Evolutionary conservation across 306 rosid genomes (phyloP), one percentile per base, ranked within the genome.

Genomic region (Prunus dulcis): DNA sequence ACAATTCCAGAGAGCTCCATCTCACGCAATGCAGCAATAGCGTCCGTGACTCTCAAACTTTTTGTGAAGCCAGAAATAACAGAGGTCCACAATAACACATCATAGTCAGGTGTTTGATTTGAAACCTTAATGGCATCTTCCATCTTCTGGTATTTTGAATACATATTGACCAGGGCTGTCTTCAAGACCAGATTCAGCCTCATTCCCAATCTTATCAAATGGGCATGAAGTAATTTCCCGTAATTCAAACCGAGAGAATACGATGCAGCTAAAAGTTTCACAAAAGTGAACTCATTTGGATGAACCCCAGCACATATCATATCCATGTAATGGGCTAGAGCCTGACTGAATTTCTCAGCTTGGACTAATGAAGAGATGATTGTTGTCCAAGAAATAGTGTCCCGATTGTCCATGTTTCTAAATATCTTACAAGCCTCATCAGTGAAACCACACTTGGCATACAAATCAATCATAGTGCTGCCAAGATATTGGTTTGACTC

Each of bases 201-300:
- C 67, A 83, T 76, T 73, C 90, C 88, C 62, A 82, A 69, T 41
- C 75, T 76, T 69, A 86, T 76, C 78, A 83, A 50, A 62, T 89
- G 92, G 64, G 87, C 82, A 67, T 89, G 96, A 34, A 91, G 78
- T 63, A 84, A 46, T 82, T 79, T 89, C 78, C 96, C 96, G 78
- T 73, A 83, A 47, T 52, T 69, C 74, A 78, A 77, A 67, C 80
- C 87, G 45, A 75, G 60, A 76, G 63, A 72, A 72, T 82, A 66
- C 74, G 90, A 67, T 34, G 80, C 65, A 1, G 82, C 82, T 32
- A 91, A 83, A 51, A 89, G 86, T 74, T 86, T 87, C 57, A 83
- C 89, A 68, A 84, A 91, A 52, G 96, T 89, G 81, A 84, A 89
- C 43, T 84, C 91, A 78, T 89, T 91, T 0, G 96, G 93, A 58